Percentiles rank a stretch among this genome's conserved stretches.
Conservation (phyloP, 306 rosid genomes). For the Pterocarpus macrocarpus region DNA sequence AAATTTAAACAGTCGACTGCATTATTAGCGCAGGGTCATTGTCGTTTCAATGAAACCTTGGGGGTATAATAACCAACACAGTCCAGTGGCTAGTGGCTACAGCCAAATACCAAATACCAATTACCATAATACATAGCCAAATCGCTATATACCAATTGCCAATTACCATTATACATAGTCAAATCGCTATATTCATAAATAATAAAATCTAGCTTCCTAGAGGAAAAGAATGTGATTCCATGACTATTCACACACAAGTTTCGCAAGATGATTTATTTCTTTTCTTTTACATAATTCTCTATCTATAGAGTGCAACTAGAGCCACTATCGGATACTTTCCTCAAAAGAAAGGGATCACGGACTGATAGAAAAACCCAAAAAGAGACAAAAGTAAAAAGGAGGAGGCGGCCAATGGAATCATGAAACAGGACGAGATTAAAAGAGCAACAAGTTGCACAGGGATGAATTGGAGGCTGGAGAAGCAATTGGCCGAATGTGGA, state of each 20-base stretch:
- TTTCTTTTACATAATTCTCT: background rate
- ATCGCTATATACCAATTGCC: no score
- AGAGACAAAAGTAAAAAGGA: conserved; percentile 12
- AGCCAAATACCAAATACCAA: background rate
- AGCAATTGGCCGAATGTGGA: conserved; percentile 38
- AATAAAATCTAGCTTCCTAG: background rate
- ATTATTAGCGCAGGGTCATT: background rate
- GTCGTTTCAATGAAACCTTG: background rate
- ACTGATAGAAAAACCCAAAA: conserved; percentile 40
- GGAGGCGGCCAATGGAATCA: background rate
- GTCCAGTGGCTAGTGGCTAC: no score
- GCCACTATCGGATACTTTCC: conserved; percentile 15
- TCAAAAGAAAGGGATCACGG: conserved; percentile 21
- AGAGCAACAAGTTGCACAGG: conserved; percentile 4
- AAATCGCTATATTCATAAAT: background rate
- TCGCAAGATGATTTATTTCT: conserved; percentile 18
- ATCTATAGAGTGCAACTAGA: background rate
- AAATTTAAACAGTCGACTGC: background rate
- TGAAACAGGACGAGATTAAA: background rate
- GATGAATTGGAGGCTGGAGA: conserved; percentile 25
- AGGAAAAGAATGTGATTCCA: conserved; percentile 7
- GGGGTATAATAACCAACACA: background rate
- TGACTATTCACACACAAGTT: conserved; percentile 5
- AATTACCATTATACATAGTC: background rate
- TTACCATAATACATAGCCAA: background rate